A percentile compares a stretch with the other conserved stretches of the same genome.
Conservation (phyloP, 208 protist genomes). For the Trichomonas vaginalis region DNA sequence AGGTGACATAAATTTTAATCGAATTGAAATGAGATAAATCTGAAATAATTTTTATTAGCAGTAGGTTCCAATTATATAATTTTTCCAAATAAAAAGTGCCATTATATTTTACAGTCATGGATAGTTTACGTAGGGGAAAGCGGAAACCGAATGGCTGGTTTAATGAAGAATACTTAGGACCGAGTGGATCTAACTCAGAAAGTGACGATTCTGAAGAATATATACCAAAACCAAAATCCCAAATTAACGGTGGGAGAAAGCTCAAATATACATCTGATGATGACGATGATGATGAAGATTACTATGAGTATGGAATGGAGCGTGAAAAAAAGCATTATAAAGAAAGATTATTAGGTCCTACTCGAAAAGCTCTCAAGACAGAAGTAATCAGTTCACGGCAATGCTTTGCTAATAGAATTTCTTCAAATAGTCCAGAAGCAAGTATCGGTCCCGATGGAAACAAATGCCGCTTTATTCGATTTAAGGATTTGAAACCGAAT, state of each 20-base stretch:
- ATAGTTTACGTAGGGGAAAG: not conserved
- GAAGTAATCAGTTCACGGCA: not conserved
- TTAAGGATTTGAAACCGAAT: not conserved
- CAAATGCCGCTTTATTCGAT: not conserved
- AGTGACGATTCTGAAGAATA: not conserved
- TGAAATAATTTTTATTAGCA: no score
- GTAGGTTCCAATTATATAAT: no score
- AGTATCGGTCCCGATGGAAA: not conserved
- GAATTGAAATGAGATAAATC: no score
- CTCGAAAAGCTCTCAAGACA: not conserved
- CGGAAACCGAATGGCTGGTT: not conserved
- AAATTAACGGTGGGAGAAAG: not conserved
- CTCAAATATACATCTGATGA: not conserved
- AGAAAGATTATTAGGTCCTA: not conserved
- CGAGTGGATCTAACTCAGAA: not conserved
- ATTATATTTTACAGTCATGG: no score
- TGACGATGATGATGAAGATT: not conserved
- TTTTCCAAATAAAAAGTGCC: no score
- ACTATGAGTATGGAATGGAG: not conserved
- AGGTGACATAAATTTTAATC: no score
- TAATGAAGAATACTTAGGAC: not conserved
- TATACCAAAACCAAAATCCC: not conserved
- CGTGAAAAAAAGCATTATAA: not conserved
- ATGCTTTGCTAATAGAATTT: not conserved
- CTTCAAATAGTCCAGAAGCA: not conserved